Evolutionary conservation across 2,329 filamentous ascomycete species (phyloP).

Genomic region (Alternaria novae-zelandiae): DNA sequence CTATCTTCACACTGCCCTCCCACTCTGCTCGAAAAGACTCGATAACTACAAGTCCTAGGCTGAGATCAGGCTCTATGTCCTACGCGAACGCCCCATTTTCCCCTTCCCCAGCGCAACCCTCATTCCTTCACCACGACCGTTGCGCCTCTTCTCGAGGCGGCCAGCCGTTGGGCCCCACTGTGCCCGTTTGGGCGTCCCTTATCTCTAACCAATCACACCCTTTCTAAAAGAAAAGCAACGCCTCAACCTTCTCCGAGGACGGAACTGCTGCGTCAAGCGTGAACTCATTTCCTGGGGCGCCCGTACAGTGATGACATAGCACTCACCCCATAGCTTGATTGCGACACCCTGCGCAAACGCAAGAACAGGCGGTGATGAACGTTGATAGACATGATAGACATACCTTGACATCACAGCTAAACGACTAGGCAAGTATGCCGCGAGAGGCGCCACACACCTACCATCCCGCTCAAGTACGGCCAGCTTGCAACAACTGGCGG

Average conservation of each 20-base stretch:
- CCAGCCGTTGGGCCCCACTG: slow-evolving; percentile 17
- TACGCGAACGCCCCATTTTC: slow-evolving; percentile 2
- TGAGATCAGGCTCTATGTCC: neutral
- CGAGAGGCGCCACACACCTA: slow-evolving; percentile 1
- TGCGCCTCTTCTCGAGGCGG: slow-evolving; percentile 3
- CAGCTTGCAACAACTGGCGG: slow-evolving; percentile 14
- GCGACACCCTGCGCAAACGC: neutral
- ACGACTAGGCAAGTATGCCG: slow-evolving; percentile 7
- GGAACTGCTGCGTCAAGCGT: slow-evolving; percentile 18
- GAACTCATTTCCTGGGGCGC: neutral
- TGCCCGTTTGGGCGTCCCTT: slow-evolving; percentile 21
- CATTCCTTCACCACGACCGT: neutral
- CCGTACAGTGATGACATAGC: slow-evolving; percentile 5
- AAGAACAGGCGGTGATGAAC: neutral
- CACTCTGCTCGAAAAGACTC: neutral
- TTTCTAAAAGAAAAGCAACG: neutral
- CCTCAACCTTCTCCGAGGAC: slow-evolving; percentile 16
- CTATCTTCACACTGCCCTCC: neutral
- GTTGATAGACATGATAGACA: neutral
- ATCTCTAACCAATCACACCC: slow-evolving; percentile 36
- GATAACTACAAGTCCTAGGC: neutral
- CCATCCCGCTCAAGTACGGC: slow-evolving; percentile 12
- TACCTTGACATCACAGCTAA: neutral
- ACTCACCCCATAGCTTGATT: neutral
- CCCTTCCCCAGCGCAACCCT: neutral